These are phyloP conservation scores for Escovopsis sp. DNA, from an alignment of 2,329 filamentous ascomycete species.

Conservation along the genomic window DNA sequence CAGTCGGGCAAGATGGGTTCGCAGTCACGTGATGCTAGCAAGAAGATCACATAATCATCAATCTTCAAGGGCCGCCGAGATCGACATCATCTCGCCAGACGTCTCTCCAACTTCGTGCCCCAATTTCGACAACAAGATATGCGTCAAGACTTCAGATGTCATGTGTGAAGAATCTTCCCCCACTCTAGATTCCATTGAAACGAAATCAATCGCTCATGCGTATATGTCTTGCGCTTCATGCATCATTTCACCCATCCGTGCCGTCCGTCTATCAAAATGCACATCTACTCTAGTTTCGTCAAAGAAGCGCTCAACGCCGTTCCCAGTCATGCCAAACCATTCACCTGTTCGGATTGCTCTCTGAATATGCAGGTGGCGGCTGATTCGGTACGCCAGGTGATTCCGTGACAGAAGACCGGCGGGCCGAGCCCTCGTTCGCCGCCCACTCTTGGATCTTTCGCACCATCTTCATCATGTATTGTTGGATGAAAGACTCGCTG, in stretches of 20 bases:
- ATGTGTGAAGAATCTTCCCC: too few species aligned
- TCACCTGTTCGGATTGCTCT: slow-evolving; percentile 1
- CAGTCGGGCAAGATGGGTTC: slow-evolving; percentile 5
- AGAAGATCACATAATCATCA: too few species aligned
- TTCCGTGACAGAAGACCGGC: neutral
- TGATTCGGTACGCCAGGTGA: slow-evolving; percentile 2
- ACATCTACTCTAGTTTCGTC: neutral
- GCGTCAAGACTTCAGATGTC: too few species aligned
- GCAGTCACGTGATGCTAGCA: neutral
- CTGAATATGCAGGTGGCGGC: slow-evolving; percentile 13
- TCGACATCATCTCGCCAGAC: too few species aligned
- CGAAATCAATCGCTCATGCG: too few species aligned
- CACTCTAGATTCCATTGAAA: too few species aligned
- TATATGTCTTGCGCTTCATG: too few species aligned
- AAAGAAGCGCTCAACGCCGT: neutral
- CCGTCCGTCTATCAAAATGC: slow-evolving; percentile 1
- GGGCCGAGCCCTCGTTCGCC: neutral
- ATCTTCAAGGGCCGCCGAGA: too few species aligned
- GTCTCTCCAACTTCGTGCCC: too few species aligned
- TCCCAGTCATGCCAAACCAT: neutral
- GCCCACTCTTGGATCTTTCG: slow-evolving; percentile 31
- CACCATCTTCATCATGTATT: slow-evolving; percentile 62
- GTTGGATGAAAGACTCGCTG: slow-evolving; percentile 61
- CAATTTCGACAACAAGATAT: too few species aligned
- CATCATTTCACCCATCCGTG: too few species aligned